These are phyloP conservation scores for Backusella westeae DNA, from an alignment of 192 early-diverging fungal species.

Conservation along the genomic window DNA sequence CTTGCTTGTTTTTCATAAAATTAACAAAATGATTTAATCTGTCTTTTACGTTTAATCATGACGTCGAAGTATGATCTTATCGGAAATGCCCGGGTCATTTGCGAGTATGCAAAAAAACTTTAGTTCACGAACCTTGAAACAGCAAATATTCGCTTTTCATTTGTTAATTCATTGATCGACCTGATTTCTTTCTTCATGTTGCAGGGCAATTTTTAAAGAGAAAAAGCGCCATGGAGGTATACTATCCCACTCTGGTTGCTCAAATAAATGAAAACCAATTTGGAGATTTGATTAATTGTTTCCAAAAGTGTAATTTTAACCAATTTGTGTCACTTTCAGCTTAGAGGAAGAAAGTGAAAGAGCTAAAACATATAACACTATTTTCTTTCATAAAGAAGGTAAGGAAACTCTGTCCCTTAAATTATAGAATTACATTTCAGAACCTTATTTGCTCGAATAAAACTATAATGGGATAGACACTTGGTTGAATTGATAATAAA, in stretches of 20 bases:
- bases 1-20: neutral
- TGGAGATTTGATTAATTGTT: neutral
- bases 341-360: neutral
- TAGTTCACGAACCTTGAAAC: neutral
- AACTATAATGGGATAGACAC: too few relatives aligned
- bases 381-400: too few relatives aligned
- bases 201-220: neutral
- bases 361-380: too few relatives aligned
- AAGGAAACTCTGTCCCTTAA: too few relatives aligned
- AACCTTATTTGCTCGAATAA: too few relatives aligned
- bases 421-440: too few relatives aligned
- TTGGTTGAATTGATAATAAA: too few relatives aligned
- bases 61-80: neutral
- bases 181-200: neutral
- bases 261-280: neutral
- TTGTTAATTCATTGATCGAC: too few relatives aligned
- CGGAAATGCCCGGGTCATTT: constrained; percentile 1
- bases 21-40: neutral
- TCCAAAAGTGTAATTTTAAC: neutral
- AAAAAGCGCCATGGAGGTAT: neutral
- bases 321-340: neutral
- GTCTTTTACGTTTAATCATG: neutral
- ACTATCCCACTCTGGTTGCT: neutral
- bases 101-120: neutral
- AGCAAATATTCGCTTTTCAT: neutral